Evolutionary conservation across 1,284 basidiomycete genomes (phyloP).

Genomic region (Fomitiporia mediterranea): DNA sequence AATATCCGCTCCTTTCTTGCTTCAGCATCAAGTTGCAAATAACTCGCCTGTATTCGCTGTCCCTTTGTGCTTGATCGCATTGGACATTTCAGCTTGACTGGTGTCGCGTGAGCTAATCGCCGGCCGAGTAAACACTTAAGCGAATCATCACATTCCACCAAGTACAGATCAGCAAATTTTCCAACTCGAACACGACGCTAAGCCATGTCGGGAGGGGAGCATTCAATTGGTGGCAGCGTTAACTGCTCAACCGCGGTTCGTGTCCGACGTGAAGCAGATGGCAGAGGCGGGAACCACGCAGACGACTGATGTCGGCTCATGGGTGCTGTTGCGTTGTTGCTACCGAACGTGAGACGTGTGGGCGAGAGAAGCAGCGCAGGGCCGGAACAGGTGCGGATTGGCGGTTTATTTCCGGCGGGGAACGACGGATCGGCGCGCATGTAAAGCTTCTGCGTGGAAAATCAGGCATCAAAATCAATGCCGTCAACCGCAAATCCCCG

Average conservation of each 20-base stretch:
- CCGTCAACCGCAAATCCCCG: conserved; percentile 3
- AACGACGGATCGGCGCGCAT: background rate
- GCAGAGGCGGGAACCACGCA: background rate
- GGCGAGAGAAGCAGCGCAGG: background rate
- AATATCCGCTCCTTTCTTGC: background rate
- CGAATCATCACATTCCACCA: background rate
- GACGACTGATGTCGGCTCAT: background rate
- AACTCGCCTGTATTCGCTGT: background rate
- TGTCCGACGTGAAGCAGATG: background rate
- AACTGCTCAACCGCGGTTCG: background rate
- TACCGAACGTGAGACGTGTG: background rate
- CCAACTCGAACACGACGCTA: background rate
- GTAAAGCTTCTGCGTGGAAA: background rate
- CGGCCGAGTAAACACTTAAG: background rate
- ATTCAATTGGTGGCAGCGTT: conserved; percentile 1
- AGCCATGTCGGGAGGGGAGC: background rate
- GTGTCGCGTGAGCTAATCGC: background rate
- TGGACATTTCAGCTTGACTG: background rate
- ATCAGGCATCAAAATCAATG: background rate
- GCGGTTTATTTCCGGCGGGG: background rate
- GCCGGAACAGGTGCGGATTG: background rate
- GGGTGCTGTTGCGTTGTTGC: background rate
- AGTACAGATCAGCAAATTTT: background rate
- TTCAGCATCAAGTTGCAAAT: background rate
- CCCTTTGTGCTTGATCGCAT: background rate